These are phyloP conservation scores for Hygrocybe punicea DNA, from an alignment of 768 basidiomycete genomes.

Conservation along the genomic window DNA sequence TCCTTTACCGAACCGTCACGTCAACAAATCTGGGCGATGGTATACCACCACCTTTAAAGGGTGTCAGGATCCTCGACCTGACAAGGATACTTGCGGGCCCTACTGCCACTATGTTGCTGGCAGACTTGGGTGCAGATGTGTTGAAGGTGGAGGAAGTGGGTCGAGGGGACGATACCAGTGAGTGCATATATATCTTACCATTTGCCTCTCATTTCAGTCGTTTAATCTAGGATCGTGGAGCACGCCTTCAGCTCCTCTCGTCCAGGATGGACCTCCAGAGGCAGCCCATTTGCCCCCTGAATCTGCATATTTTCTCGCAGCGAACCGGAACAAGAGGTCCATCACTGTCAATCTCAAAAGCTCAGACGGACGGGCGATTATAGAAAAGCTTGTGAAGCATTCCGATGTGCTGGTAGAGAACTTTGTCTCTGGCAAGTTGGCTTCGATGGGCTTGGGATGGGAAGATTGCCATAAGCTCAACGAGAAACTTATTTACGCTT, in stretches of 20 bases:
- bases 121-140: constrained; percentile 88
- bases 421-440: constrained; percentile 81
- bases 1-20: neutral
- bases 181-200: constrained; percentile 21
- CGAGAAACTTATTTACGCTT: constrained; percentile 78
- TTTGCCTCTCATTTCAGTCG: constrained; percentile 8
- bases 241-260: constrained; percentile 56
- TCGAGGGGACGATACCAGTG: constrained; percentile 87
- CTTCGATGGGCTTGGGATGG: constrained; percentile 80
- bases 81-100: constrained; percentile 81
- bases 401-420: constrained; percentile 91
- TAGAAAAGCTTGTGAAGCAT: constrained; percentile 63
- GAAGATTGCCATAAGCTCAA: constrained; percentile 78
- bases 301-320: constrained; percentile 87
- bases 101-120: constrained; percentile 89
- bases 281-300: constrained; percentile 75
- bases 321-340: constrained; percentile 86
- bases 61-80: constrained; percentile 81
- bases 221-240: constrained; percentile 56
- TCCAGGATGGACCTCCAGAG: constrained; percentile 47
- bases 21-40: constrained; percentile 29
- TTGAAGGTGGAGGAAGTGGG: constrained; percentile 84
- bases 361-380: constrained; percentile 69
- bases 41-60: constrained; percentile 75
- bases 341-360: constrained; percentile 87